A percentile compares a stretch with the other conserved stretches of the same genome.
These are phyloP conservation scores for Blastocladiella britannica DNA, from an alignment of 192 early-diverging fungal genomes.

Conservation along the genomic window DNA sequence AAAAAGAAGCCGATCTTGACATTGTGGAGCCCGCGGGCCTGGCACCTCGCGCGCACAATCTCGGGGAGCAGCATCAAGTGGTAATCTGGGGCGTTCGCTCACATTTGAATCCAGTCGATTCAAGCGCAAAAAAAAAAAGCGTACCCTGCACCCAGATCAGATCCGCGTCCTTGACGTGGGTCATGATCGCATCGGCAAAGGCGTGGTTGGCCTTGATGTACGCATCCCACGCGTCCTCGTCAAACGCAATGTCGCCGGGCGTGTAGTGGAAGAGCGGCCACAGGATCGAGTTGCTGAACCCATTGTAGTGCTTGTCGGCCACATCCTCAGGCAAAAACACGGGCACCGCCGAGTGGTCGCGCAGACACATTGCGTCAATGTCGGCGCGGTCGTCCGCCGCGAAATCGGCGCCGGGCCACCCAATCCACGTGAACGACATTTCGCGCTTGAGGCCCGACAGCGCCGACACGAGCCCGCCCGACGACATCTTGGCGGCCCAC, in stretches of 20 bases:
- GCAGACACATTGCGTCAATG: slow-evolving; percentile 46
- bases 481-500: slow-evolving; percentile 64
- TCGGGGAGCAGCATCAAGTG: slow-evolving; percentile 91
- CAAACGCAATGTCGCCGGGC: slow-evolving; percentile 92
- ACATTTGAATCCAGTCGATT: slow-evolving; percentile 27
- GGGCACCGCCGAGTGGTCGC: slow-evolving; percentile 68
- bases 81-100: slow-evolving; percentile 53
- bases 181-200: slow-evolving; percentile 81
- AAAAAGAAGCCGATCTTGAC: slow-evolving; percentile 97
- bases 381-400: slow-evolving; percentile 49
- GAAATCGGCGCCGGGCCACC: slow-evolving; percentile 85
- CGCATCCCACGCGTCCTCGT: slow-evolving; percentile 81
- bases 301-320: slow-evolving; percentile 93
- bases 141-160: slow-evolving; percentile 74
- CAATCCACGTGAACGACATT: slow-evolving; percentile 96
- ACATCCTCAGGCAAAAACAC: slow-evolving; percentile 85
- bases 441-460: slow-evolving; percentile 80
- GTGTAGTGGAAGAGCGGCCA: slow-evolving; percentile 99
- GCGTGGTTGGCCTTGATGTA: slow-evolving; percentile 77
- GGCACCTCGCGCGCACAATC: slow-evolving; percentile 52
- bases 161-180: slow-evolving; percentile 72
- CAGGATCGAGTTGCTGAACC: slow-evolving; percentile 83
- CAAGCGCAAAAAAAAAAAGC: slow-evolving; percentile 7
- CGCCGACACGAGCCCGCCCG: slow-evolving; percentile 88
- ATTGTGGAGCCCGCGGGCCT: slow-evolving; percentile 30